A percentile compares a stretch with the other conserved stretches of the same genome.
Conservation (phyloP, 2,329 filamentous ascomycete species). For the Cladophialophora chaetospira region DNA sequence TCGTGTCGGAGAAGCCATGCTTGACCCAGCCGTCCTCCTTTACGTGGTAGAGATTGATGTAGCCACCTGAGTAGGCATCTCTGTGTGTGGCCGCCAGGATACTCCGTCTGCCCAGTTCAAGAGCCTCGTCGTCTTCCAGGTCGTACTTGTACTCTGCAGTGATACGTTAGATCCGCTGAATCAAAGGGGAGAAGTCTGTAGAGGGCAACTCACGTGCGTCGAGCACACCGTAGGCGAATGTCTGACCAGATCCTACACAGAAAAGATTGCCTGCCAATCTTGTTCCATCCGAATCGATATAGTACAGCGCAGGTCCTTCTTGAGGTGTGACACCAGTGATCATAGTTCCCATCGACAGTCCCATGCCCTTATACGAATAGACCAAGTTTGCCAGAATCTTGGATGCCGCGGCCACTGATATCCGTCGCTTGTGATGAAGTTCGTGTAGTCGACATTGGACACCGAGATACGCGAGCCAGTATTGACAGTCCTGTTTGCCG, state of each 20-base stretch:
- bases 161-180: too few species aligned
- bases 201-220: too few species aligned
- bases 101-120: constrained; percentile 86
- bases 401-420: constrained; percentile 92
- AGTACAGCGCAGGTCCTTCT: constrained; percentile 97
- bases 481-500: constrained; percentile 81
- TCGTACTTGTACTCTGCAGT: constrained; percentile 96
- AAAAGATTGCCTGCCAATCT: constrained; percentile 91
- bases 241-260: constrained; percentile 97
- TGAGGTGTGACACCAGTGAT: constrained; percentile 93
- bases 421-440: constrained; percentile 97
- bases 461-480: constrained; percentile 97
- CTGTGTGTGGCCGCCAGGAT: constrained; percentile 95
- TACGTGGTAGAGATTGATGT: constrained; percentile 98
- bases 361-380: constrained; percentile 99
- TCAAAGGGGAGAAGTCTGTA: too few species aligned
- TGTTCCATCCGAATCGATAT: constrained; percentile 97
- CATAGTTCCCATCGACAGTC: constrained; percentile 99
- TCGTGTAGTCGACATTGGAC: constrained; percentile 99
- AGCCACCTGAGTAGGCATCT: constrained; percentile 98
- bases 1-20: constrained; percentile 97
- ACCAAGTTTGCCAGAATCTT: constrained; percentile 99
- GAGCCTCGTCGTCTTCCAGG: constrained; percentile 79
- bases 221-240: constrained; percentile 96
- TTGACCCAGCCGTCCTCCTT: constrained; percentile 99